Evolutionary conservation across 352 stramenopile genomes (phyloP).

Genomic region (Globisporangium spiculum): DNA sequence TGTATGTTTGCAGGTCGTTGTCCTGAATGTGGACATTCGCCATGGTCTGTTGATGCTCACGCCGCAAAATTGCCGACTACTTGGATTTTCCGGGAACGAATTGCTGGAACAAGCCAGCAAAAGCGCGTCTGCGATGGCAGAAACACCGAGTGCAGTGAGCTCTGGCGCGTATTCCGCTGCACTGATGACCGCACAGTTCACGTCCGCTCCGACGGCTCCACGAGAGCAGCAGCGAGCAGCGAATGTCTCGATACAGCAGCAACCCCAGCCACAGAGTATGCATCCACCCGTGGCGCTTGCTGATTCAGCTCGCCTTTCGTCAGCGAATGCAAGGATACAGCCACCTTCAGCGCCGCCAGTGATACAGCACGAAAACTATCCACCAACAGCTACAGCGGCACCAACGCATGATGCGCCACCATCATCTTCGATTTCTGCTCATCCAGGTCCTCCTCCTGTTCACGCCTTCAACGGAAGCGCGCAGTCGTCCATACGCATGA

Average conservation of each 20-base stretch:
- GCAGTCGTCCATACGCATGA: not conserved
- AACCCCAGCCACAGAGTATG: slow-evolving; percentile 5
- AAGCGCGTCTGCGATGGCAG: slow-evolving; percentile 1
- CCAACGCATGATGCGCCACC: not conserved
- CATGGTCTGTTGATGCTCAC: slow-evolving; percentile 73
- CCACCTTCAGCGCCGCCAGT: not conserved
- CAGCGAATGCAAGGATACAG: not conserved
- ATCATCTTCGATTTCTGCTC: not conserved
- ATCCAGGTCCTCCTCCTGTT: not conserved
- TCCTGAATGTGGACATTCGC: slow-evolving; percentile 65
- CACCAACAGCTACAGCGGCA: not conserved
- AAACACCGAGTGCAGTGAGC: not conserved
- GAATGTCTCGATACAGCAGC: not conserved
- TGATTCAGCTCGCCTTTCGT: not conserved
- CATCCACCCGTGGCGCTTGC: not conserved
- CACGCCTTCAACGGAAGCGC: not conserved
- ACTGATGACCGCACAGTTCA: slow-evolving; percentile 43
- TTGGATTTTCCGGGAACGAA: slow-evolving; percentile 40
- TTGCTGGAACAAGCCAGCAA: slow-evolving; percentile 18
- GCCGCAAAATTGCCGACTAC: slow-evolving; percentile 59
- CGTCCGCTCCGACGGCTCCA: slow-evolving; percentile 12
- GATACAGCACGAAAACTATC: not conserved
- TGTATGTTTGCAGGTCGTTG: slow-evolving; percentile 30
- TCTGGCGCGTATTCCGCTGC: slow-evolving; percentile 56
- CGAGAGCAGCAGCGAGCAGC: slow-evolving; percentile 1